Base-by-base conservation (phyloP, 2,329 filamentous ascomycete genomes). In the Penicillium sp. region DNA sequence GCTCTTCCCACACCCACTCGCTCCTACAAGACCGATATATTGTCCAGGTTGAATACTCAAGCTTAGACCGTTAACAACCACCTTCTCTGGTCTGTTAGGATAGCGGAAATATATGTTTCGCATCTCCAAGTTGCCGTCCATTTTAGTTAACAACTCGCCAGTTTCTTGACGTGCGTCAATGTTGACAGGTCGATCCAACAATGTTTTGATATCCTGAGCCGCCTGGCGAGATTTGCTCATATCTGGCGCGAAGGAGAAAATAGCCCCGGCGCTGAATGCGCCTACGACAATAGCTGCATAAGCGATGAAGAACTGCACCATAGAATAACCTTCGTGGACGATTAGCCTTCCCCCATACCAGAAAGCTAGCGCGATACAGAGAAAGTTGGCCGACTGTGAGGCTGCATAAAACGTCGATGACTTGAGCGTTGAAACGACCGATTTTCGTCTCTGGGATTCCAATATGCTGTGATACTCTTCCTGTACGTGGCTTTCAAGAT, bases 1-100 rank as follows among this genome's bases (percentile, higher is more conserved):
- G 44, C 86, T 91, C 78, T 97, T 97, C 55, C 94, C 94, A 68
- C 92, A 96, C 2, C 94, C 93, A 45, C 89, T 93, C 0, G 92
- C 88, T 14, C 94, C 94, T 7, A 97, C 93, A 2, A 97, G 83
- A 0, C 93, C 94, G 72, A 78, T 66, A 55, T 78, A 78, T 58
- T 78, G 75, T 16, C 77, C 77, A 1, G 50, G 14, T 16, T 44
- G n/a, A 11, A 80, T 70, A 41, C 31, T 54, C 17, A 70, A 43
- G 14, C 26, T 53, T 11, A 67, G 25, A 1, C 53, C 56, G 1
- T 52, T 25, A 1, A 69, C 35, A 12, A 69, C 63, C 5, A 33
- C 9, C 14, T 50, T 35, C 0, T 61, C 50, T 2, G 56, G 56
- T 26, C 66, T 46, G 1, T 49, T 54, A 0, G 61, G 59, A 50